A percentile compares a stretch with the other conserved stretches of the same genome.
These are phyloP conservation scores for Torulaspora gathmanii DNA, from an alignment of 805 yeast genomes.

Conservation along the genomic window DNA sequence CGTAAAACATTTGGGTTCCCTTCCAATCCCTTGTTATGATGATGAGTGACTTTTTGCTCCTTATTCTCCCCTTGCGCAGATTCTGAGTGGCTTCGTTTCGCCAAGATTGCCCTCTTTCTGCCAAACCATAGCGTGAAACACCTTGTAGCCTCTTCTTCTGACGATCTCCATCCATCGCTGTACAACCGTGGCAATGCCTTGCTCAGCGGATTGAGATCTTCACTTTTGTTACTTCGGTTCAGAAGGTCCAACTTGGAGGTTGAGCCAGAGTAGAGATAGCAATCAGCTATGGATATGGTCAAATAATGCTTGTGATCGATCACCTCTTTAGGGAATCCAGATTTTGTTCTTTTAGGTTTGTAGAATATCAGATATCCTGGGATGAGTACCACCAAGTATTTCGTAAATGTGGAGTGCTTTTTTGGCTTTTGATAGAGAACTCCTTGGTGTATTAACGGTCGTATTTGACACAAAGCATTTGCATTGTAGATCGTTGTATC, in stretches of 20 bases:
- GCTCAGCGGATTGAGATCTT: constrained; percentile 49
- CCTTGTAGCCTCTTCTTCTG: constrained; percentile 69
- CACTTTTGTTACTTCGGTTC: constrained; percentile 42
- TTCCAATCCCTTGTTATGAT: neutral
- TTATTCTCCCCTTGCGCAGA: neutral
- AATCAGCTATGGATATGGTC: constrained; percentile 57
- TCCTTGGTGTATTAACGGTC: constrained; percentile 61
- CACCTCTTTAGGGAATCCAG: constrained; percentile 44
- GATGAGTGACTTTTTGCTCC: neutral
- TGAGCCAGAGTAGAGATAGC: constrained; percentile 74
- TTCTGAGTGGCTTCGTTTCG: neutral
- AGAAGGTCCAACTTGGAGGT: constrained; percentile 55
- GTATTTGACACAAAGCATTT: constrained; percentile 53
- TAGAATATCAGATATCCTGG: constrained; percentile 67
- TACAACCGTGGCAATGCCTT: constrained; percentile 66
- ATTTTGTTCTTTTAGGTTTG: constrained; percentile 44
- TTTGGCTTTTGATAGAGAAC: constrained; percentile 61
- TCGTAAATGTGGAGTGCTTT: constrained; percentile 62
- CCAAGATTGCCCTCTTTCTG: constrained; percentile 41
- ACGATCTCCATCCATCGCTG: constrained; percentile 77
- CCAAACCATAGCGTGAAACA: constrained; percentile 87
- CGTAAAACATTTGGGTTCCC: constrained; percentile 12
- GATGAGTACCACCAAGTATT: constrained; percentile 57
- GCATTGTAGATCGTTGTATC: constrained; percentile 52
- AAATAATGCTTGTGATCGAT: constrained; percentile 49